A percentile compares a stretch with the other conserved stretches of the same genome.
Evolutionary conservation across 2,329 filamentous ascomycete genomes (phyloP).

Genomic region (Trichoderma endophyticum): DNA sequence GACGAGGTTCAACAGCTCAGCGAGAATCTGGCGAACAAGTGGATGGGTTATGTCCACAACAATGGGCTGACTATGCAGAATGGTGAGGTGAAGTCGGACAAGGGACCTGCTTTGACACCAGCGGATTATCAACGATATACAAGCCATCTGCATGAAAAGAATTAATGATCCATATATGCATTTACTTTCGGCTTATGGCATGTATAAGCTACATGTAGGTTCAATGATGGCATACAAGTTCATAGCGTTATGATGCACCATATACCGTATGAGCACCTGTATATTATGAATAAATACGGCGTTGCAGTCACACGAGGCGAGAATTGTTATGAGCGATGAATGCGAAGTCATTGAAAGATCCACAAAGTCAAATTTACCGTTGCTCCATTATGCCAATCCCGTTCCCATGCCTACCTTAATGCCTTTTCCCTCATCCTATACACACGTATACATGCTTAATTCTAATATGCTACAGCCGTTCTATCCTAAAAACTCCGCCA

Average conservation of each 20-base stretch:
- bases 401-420: background rate
- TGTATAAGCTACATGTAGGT: too few relatives aligned
- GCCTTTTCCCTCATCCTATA: background rate
- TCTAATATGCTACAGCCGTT: background rate
- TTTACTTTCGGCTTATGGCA: background rate
- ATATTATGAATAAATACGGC: background rate
- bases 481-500: conserved; percentile 3
- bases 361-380: background rate
- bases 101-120: background rate
- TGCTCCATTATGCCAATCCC: too few relatives aligned
- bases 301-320: background rate
- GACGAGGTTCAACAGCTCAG: background rate
- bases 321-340: background rate
- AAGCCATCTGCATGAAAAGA: background rate
- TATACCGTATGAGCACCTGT: background rate
- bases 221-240: too few relatives aligned
- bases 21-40: background rate
- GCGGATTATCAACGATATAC: background rate
- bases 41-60: background rate
- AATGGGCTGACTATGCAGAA: background rate
- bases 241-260: too few relatives aligned
- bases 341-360: background rate
- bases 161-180: background rate
- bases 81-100: background rate
- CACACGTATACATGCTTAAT: background rate